phyloP scores from a whole-genome alignment of 108 stramenopile genomes.

The Epithemia pelagica region DNA sequence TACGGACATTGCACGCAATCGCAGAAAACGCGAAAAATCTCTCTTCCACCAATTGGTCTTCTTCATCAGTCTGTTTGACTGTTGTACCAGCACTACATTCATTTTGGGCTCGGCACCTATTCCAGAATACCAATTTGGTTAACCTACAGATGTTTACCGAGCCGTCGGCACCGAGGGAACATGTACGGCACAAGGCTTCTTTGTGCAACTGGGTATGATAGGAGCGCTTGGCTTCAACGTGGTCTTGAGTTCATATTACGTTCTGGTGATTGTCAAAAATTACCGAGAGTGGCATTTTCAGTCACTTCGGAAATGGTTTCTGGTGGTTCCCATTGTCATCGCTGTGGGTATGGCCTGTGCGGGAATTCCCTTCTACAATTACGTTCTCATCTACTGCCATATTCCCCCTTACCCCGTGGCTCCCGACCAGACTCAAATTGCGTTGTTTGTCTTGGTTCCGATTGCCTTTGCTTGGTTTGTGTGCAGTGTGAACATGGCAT shows the following conservation, averaged over 20 bases:
- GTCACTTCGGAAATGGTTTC: slow-evolving; percentile 1
- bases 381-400: background rate
- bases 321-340: background rate
- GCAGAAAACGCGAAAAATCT: background rate
- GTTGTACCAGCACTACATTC: background rate
- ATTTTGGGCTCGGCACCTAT: slow-evolving; percentile 7
- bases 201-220: slow-evolving; percentile 36
- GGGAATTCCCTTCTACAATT: slow-evolving; percentile 3
- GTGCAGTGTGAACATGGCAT: background rate
- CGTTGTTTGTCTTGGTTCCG: background rate
- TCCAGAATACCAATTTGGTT: background rate
- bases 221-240: slow-evolving; percentile 39
- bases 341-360: background rate
- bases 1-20: background rate
- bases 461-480: background rate
- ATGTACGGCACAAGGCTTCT: slow-evolving; percentile 55
- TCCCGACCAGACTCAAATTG: background rate
- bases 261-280: slow-evolving; percentile 36
- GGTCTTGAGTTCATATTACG: slow-evolving; percentile 37
- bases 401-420: background rate
- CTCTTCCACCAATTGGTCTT: slow-evolving; percentile 1
- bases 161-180: slow-evolving; percentile 31
- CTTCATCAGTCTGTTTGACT: background rate
- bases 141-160: slow-evolving; percentile 16
- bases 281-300: slow-evolving; percentile 12